A percentile compares a stretch with the other conserved stretches of the same genome.
Evolutionary conservation across 306 rosid genomes (phyloP).

Genomic region (Rosa chinensis): DNA sequence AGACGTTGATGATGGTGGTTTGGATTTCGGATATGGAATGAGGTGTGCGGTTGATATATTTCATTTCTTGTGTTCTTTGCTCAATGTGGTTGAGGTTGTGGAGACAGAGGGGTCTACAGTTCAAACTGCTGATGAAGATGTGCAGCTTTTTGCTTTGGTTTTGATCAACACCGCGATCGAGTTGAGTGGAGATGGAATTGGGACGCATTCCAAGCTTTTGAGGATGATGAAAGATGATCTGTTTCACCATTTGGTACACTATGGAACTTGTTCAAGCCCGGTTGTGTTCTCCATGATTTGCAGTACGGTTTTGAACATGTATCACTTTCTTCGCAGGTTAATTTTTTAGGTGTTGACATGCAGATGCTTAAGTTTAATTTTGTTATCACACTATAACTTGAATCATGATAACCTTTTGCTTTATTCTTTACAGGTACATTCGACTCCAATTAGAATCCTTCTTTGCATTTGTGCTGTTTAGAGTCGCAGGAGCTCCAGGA

Average conservation of each 20-base stretch:
- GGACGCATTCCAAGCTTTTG: constrained; percentile 71
- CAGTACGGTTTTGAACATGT: constrained; percentile 80
- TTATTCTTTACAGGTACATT: constrained; percentile 42
- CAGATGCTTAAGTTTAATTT: constrained; percentile 6
- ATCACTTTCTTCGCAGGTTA: constrained; percentile 82
- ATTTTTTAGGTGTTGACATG: background rate
- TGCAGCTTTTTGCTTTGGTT: constrained; percentile 75
- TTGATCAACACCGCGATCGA: constrained; percentile 79
- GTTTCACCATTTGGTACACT: constrained; percentile 85
- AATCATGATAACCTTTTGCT: background rate
- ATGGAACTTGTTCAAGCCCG: constrained; percentile 70
- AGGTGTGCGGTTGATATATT: constrained; percentile 73
- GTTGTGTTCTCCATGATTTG: constrained; percentile 90
- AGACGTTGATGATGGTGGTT: constrained; percentile 33
- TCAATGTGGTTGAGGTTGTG: constrained; percentile 62
- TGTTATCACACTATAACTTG: background rate
- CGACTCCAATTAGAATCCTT: constrained; percentile 84
- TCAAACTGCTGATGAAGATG: constrained; percentile 67
- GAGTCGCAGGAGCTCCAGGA: constrained; percentile 47
- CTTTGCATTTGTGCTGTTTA: constrained; percentile 58
- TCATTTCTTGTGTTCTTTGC: constrained; percentile 78
- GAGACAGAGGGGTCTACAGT: constrained; percentile 58
- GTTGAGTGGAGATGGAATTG: constrained; percentile 74
- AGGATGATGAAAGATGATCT: constrained; percentile 88
- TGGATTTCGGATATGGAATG: constrained; percentile 59